These are phyloP conservation scores for Phytopythium litorale DNA, from an alignment of 352 stramenopile species.

Conservation along the genomic window DNA sequence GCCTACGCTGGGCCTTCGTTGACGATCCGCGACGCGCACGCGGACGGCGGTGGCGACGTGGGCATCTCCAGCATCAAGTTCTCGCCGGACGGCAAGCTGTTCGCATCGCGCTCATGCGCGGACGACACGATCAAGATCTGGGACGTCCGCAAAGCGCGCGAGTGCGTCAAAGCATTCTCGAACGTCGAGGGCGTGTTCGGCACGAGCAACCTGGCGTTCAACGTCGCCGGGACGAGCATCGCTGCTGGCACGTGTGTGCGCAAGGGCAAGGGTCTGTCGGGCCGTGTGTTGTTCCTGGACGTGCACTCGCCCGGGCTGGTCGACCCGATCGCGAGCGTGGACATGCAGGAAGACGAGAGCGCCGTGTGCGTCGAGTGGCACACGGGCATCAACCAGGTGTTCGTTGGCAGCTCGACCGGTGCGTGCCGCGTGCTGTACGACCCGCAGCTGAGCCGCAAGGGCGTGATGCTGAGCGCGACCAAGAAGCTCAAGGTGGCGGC, in stretches of 20 bases:
- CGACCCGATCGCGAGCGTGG: slow-evolving; percentile 48
- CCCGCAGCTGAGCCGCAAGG: slow-evolving; percentile 64
- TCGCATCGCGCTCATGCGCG: slow-evolving; percentile 66
- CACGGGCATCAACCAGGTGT: slow-evolving; percentile 77
- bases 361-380: slow-evolving; percentile 85
- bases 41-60: slow-evolving; percentile 62
- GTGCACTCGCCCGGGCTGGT: slow-evolving; percentile 54
- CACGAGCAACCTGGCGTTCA: slow-evolving; percentile 81
- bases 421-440: slow-evolving; percentile 72
- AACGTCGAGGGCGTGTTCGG: slow-evolving; percentile 67
- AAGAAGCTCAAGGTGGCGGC: slow-evolving; percentile 67
- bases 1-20: slow-evolving; percentile 58
- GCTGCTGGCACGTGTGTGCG: slow-evolving; percentile 69
- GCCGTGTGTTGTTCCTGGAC: slow-evolving; percentile 72
- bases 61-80: slow-evolving; percentile 74
- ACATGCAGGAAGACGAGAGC: slow-evolving; percentile 80
- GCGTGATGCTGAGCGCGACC: slow-evolving; percentile 74
- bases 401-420: slow-evolving; percentile 66
- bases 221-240: slow-evolving; percentile 61
- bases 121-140: slow-evolving; percentile 84
- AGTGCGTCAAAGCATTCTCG: slow-evolving; percentile 58
- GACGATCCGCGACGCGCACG: slow-evolving; percentile 67
- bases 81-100: slow-evolving; percentile 52
- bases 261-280: slow-evolving; percentile 45
- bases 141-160: slow-evolving; percentile 62